Percentiles rank a stretch among this genome's conserved stretches.
Evolutionary conservation across 805 yeast species (phyloP).

Genomic region (Zygoascus ofunaensis): DNA sequence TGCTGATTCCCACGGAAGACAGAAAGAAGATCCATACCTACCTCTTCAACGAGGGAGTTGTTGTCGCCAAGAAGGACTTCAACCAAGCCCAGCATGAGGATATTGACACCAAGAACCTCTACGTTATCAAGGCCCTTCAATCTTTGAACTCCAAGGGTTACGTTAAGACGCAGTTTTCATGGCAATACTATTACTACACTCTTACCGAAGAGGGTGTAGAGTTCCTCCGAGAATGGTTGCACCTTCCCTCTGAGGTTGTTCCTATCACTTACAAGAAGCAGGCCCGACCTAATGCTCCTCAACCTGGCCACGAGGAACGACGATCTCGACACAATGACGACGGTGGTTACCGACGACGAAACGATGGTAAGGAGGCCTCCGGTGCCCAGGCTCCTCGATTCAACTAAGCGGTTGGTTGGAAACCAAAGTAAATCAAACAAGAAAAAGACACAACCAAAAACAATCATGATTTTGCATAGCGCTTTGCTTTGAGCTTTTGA

Average conservation of each 20-base stretch:
- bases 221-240: slow-evolving; percentile 94
- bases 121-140: slow-evolving; percentile 97
- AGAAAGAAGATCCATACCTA: slow-evolving; percentile 98
- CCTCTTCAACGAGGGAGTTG: slow-evolving; percentile 99
- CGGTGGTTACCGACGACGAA: slow-evolving; percentile 57
- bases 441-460: too few species aligned
- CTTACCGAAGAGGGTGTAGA: slow-evolving; percentile 99
- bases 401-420: slow-evolving; percentile 20
- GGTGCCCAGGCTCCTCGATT: slow-evolving; percentile 31
- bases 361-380: slow-evolving; percentile 36
- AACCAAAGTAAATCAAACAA: not conserved
- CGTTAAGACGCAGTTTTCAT: slow-evolving; percentile 99
- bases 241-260: slow-evolving; percentile 96
- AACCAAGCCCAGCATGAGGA: slow-evolving; percentile 97
- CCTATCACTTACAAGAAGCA: slow-evolving; percentile 97
- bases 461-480: not conserved
- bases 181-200: slow-evolving; percentile 99
- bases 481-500: too few species aligned
- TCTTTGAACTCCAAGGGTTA: slow-evolving; percentile 97
- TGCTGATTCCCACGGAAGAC: slow-evolving; percentile 99
- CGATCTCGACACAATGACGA: slow-evolving; percentile 52
- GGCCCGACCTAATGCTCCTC: slow-evolving; percentile 63
- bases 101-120: slow-evolving; percentile 96
- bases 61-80: slow-evolving; percentile 98
- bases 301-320: slow-evolving; percentile 30